These are phyloP conservation scores for Spergularia marina DNA, from an alignment of 148 eudicot species.

Conservation along the genomic window DNA sequence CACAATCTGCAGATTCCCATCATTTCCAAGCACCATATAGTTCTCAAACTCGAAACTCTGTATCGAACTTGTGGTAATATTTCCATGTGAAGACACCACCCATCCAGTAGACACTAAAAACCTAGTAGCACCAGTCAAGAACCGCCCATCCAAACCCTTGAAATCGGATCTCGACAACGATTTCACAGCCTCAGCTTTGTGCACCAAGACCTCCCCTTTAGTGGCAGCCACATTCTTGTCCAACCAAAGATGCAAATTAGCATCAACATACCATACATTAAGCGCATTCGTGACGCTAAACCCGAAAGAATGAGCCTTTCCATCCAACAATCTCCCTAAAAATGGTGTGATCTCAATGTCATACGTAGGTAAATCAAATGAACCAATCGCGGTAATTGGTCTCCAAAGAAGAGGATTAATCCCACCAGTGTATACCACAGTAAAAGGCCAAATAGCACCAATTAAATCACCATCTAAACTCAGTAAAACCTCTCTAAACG, in stretches of 20 bases:
- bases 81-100: constrained; percentile 68
- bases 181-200: constrained; percentile 23
- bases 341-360: constrained; percentile 86
- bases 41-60: constrained; percentile 52
- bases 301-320: constrained; percentile 47
- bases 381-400: constrained; percentile 78
- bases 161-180: constrained; percentile 36
- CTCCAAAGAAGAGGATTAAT: constrained; percentile 89
- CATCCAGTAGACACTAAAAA: constrained; percentile 52
- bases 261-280: constrained; percentile 88
- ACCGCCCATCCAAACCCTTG: constrained; percentile 58
- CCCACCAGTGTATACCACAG: constrained; percentile 85
- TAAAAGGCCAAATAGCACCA: constrained; percentile 87
- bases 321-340: constrained; percentile 69
- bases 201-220: constrained; percentile 40
- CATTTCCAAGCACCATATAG: constrained; percentile 50
- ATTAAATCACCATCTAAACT: constrained; percentile 55
- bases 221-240: constrained; percentile 46
- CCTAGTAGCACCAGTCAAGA: constrained; percentile 47
- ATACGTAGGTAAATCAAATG: constrained; percentile 79
- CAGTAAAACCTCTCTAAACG: constrained; percentile 83
- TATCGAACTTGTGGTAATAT: constrained; percentile 40
- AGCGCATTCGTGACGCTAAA: constrained; percentile 76
- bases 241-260: constrained; percentile 90
- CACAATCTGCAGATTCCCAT: constrained; percentile 54